These are phyloP conservation scores for Starmera pachycereana DNA, from an alignment of 805 yeast genomes.

Conservation along the genomic window DNA sequence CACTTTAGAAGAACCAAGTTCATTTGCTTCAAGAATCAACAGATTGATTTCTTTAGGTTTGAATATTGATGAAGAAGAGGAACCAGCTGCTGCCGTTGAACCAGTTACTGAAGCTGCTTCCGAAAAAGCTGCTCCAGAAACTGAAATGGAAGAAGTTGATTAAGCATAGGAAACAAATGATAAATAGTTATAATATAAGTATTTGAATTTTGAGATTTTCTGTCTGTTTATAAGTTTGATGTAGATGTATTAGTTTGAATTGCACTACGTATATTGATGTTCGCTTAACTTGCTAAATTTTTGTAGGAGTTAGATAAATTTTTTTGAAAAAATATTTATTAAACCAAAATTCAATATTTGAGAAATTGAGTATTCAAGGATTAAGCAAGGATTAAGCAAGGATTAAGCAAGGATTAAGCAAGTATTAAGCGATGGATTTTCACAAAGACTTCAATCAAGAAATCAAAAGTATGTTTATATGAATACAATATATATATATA, in stretches of 20 bases:
- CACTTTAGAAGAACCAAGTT: constrained; percentile 96
- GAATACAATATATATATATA: background rate
- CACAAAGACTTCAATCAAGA: constrained; percentile 3
- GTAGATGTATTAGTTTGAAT: no score
- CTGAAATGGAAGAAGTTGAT: constrained; percentile 99
- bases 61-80: constrained; percentile 90
- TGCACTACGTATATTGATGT: no score
- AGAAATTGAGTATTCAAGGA: no score
- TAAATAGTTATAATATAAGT: background rate
- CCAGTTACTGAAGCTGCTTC: constrained; percentile 61
- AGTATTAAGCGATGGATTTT: background rate
- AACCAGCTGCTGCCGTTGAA: constrained; percentile 32
- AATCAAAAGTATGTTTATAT: constrained; percentile 3
- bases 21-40: constrained; percentile 96
- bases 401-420: no score
- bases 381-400: no score
- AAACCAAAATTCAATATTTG: no score
- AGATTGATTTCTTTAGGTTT: constrained; percentile 96
- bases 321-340: no score
- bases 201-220: background rate
- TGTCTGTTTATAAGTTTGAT: no score
- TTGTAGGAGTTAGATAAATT: no score
- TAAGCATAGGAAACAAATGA: constrained; percentile 24
- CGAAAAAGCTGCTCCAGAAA: constrained; percentile 65
- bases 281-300: no score